These are phyloP conservation scores for Tephrocybe rancida DNA, from an alignment of 768 basidiomycete genomes.

Conservation along the genomic window DNA sequence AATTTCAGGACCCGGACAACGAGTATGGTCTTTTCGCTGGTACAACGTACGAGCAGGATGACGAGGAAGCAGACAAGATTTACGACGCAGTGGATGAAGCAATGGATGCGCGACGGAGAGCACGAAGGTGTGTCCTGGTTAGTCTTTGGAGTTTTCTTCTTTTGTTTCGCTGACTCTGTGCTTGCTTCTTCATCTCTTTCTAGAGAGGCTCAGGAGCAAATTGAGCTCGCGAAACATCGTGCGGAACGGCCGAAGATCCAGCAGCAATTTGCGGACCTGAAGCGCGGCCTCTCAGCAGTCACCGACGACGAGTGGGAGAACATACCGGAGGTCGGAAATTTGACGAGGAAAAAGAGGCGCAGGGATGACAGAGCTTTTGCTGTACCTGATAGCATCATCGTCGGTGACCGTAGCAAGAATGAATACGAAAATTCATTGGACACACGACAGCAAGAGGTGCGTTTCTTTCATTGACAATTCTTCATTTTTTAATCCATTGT, in stretches of 20 bases:
- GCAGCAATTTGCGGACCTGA: constrained; percentile 93
- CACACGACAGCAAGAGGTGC: constrained; percentile 72
- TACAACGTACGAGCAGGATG: constrained; percentile 94
- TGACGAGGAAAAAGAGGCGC: constrained; percentile 89
- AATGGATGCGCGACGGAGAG: constrained; percentile 86
- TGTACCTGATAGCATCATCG: constrained; percentile 91
- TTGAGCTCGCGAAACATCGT: constrained; percentile 60
- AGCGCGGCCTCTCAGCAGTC: constrained; percentile 83
- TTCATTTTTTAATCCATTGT: constrained; percentile 9
- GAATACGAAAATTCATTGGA: constrained; percentile 83
- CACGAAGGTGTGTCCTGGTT: constrained; percentile 71
- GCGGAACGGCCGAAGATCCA: constrained; percentile 94
- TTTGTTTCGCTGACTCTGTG: constrained; percentile 25
- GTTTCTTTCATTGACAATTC: constrained; percentile 17
- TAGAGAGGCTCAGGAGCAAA: constrained; percentile 33
- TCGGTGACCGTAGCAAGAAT: constrained; percentile 76
- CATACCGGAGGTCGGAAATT: constrained; percentile 95
- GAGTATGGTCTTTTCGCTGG: constrained; percentile 96
- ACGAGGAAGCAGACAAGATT: constrained; percentile 95
- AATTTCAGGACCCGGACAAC: constrained; percentile 96
- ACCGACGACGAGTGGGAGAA: constrained; percentile 94
- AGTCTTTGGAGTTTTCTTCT: constrained; percentile 31
- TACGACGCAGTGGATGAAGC: constrained; percentile 90
- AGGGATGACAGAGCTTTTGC: constrained; percentile 86
- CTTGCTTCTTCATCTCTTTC: constrained; percentile 19